These are phyloP conservation scores for Clavispora santaluciae DNA, from an alignment of 805 yeast species.

Conservation along the genomic window DNA sequence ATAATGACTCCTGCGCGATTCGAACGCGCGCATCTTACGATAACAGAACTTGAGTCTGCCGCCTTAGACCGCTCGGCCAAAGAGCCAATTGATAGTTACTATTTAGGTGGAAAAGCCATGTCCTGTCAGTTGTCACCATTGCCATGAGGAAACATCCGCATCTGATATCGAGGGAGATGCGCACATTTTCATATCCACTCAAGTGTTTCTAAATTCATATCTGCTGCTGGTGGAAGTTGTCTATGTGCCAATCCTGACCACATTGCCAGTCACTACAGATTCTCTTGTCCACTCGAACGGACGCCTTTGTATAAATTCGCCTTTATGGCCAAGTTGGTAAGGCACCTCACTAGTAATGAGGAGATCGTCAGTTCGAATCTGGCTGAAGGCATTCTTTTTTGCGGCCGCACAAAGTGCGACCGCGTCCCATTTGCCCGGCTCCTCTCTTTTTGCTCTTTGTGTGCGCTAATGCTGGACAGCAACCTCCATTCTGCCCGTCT, in stretches of 20 bases:
- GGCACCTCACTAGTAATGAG: conserved; percentile 18
- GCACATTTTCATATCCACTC: too few relatives aligned
- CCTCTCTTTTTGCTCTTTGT: conserved; percentile 6
- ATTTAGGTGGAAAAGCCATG: too few relatives aligned
- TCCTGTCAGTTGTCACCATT: too few relatives aligned
- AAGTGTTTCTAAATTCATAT: too few relatives aligned
- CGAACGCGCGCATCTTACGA: conserved; percentile 11
- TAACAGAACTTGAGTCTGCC: conserved; percentile 16
- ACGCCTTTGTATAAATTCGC: conserved; percentile 17
- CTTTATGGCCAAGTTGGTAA: conserved; percentile 11
- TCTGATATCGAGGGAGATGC: too few relatives aligned
- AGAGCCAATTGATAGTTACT: conserved; percentile 6
- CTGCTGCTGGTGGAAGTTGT: too few relatives aligned
- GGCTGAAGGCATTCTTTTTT: conserved; percentile 23
- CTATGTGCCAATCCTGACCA: too few relatives aligned
- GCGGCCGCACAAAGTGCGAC: neutral
- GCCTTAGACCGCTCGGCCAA: conserved; percentile 15
- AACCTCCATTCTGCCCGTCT: neutral
- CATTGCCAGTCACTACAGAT: conserved; percentile 13
- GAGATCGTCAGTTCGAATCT: conserved; percentile 29
- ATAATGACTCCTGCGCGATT: conserved; percentile 9
- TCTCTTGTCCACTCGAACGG: conserved; percentile 18
- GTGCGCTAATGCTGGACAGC: conserved; percentile 6
- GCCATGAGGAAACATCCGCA: too few relatives aligned
- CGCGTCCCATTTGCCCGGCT: neutral